phyloP scores from a whole-genome alignment of 768 basidiomycete species.

The Mycena crocata region DNA sequence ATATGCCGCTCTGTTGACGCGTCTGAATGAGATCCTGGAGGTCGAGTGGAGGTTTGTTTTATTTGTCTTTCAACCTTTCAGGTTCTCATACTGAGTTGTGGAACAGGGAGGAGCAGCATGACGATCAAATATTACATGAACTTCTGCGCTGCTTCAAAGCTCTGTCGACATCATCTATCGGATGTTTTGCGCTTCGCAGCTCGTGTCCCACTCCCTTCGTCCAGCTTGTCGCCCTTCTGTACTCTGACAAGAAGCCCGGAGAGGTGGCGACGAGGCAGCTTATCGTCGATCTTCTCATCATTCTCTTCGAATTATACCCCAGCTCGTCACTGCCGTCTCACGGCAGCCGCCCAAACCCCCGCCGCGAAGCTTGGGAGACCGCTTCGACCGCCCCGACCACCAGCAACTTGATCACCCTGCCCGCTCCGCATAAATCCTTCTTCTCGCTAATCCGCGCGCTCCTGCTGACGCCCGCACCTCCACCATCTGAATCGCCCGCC shows the following conservation, averaged over 20 bases:
- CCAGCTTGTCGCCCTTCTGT: conserved; percentile 86
- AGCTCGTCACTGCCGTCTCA: conserved; percentile 70
- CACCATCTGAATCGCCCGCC: conserved; percentile 70
- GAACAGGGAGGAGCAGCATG: conserved; percentile 94
- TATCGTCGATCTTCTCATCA: conserved; percentile 87
- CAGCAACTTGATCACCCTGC: conserved; percentile 71
- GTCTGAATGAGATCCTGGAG: conserved; percentile 91
- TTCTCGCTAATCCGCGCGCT: conserved; percentile 82
- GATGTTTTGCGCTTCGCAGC: conserved; percentile 90
- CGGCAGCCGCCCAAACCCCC: conserved; percentile 50
- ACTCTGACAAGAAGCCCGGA: conserved; percentile 98
- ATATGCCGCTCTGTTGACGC: conserved; percentile 83
- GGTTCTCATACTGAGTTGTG: conserved; percentile 24
- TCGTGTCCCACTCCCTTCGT: conserved; percentile 90
- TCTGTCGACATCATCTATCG: conserved; percentile 88
- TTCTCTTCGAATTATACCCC: conserved; percentile 92
- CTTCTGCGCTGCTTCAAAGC: conserved; percentile 95
- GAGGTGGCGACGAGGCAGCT: conserved; percentile 91
- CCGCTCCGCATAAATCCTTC: conserved; percentile 76
- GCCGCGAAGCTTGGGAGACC: conserved; percentile 70
- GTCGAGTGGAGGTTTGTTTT: conserved; percentile 90
- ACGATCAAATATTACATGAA: conserved; percentile 94
- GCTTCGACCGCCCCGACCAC: conserved; percentile 51
- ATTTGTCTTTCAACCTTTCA: neutral
- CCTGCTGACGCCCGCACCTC: conserved; percentile 78